Percentiles rank a stretch among this genome's conserved stretches.
Evolutionary conservation across 2,329 filamentous ascomycete genomes (phyloP).

Genomic region (Fusarium torulosum): DNA sequence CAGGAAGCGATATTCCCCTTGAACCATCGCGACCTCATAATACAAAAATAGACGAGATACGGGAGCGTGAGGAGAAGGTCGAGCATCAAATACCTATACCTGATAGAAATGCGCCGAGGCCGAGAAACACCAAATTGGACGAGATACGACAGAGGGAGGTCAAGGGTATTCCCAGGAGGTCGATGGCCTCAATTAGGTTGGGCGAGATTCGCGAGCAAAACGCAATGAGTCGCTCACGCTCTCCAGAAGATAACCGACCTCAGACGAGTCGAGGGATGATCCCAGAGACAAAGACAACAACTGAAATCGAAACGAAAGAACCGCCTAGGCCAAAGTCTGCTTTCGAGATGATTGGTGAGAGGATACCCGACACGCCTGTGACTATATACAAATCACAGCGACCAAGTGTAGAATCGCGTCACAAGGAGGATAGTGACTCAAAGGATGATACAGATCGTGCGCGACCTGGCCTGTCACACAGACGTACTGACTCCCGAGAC

Average conservation of each 20-base stretch:
- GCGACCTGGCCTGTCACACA: slow-evolving; percentile 38
- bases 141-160: slow-evolving; percentile 61
- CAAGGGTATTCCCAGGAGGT: slow-evolving; percentile 60
- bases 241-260: slow-evolving; percentile 56
- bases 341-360: slow-evolving; percentile 50
- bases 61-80: slow-evolving; percentile 51
- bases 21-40: slow-evolving; percentile 40
- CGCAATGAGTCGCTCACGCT: slow-evolving; percentile 58
- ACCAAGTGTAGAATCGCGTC: slow-evolving; percentile 22
- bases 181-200: slow-evolving; percentile 62
- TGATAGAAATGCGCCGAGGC: slow-evolving; percentile 47
- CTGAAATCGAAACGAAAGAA: slow-evolving; percentile 35
- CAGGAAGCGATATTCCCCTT: slow-evolving; percentile 46
- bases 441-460: slow-evolving; percentile 31
- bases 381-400: slow-evolving; percentile 54
- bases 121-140: slow-evolving; percentile 62
- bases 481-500: slow-evolving; percentile 60
- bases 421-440: slow-evolving; percentile 8
- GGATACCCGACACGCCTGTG: slow-evolving; percentile 56
- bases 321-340: slow-evolving; percentile 42
- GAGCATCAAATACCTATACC: slow-evolving; percentile 52
- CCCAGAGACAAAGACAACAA: slow-evolving; percentile 20
- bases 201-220: slow-evolving; percentile 67
- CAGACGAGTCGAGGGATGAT: slow-evolving; percentile 43
- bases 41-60: slow-evolving; percentile 55